These are phyloP conservation scores for Boletellus ananas DNA, from an alignment of 768 basidiomycete species.

Conservation along the genomic window DNA sequence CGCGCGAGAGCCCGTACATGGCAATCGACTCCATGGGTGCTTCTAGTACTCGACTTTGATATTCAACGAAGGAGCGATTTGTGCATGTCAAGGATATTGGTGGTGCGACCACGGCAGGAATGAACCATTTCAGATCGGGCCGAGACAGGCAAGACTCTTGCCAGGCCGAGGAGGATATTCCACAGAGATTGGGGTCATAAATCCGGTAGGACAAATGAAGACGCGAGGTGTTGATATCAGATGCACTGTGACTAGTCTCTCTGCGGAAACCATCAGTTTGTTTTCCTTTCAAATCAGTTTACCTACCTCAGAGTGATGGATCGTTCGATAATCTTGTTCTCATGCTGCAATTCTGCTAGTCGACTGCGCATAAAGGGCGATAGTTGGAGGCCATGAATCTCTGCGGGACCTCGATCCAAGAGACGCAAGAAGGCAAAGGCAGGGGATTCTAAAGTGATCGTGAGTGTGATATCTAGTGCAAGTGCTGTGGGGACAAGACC, in stretches of 20 bases:
- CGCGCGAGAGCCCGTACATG: conserved; percentile 78
- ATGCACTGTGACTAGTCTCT: conserved; percentile 16
- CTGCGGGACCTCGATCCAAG: conserved; percentile 56
- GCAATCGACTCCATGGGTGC: conserved; percentile 73
- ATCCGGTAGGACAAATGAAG: conserved; percentile 28
- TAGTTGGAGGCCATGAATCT: conserved; percentile 58
- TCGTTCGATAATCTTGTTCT: conserved; percentile 38
- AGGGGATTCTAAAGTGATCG: conserved; percentile 39
- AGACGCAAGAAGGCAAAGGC: conserved; percentile 78
- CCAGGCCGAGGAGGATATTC: conserved; percentile 65
- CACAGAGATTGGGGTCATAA: conserved; percentile 45
- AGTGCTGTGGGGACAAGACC: conserved; percentile 37
- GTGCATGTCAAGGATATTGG: conserved; percentile 69
- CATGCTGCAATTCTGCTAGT: conserved; percentile 46
- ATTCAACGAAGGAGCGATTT: conserved; percentile 76
- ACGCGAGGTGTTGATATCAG: conserved; percentile 15
- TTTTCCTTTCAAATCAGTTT: conserved; percentile 1
- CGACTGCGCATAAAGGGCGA: conserved; percentile 58
- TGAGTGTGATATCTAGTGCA: background rate
- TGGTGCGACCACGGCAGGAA: conserved; percentile 84
- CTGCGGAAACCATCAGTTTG: conserved; percentile 14
- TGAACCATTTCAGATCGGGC: conserved; percentile 76
- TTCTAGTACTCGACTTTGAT: conserved; percentile 54
- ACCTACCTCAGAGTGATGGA: conserved; percentile 45
- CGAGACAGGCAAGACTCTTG: conserved; percentile 77